Evolutionary conservation across 148 eudicot genomes (phyloP).

Genomic region (Vaccinium myrtillus): DNA sequence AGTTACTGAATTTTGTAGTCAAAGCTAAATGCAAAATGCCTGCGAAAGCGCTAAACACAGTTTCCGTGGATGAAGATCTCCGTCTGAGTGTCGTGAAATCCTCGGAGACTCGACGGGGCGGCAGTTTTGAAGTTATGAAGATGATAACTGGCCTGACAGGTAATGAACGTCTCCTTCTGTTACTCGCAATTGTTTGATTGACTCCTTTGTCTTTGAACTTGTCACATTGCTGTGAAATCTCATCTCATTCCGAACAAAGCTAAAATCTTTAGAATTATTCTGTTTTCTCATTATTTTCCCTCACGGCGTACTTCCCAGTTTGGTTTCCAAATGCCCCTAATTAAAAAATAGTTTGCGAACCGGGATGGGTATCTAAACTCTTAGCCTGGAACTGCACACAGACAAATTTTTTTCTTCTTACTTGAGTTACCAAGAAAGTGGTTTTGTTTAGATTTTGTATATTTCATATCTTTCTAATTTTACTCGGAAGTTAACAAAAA

Average conservation of each 20-base stretch:
- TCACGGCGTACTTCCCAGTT: neutral
- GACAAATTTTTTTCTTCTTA: neutral
- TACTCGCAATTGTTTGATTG: neutral
- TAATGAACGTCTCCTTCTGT: neutral
- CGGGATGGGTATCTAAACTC: neutral
- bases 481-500: neutral
- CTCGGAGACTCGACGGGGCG: neutral
- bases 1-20: neutral
- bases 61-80: neutral
- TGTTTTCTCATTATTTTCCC: neutral
- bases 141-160: constrained; percentile 15
- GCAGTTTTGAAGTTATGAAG: neutral
- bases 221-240: neutral
- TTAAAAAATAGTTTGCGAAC: neutral
- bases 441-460: neutral
- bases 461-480: neutral
- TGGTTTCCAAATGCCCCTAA: neutral
- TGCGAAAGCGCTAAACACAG: neutral
- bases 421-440: neutral
- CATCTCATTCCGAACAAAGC: neutral
- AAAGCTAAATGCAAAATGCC: constrained; percentile 10
- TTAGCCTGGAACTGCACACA: neutral
- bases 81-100: neutral
- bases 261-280: neutral
- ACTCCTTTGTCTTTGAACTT: neutral